phyloP scores from a whole-genome alignment of 768 basidiomycete species.

The Vararia minispora region DNA sequence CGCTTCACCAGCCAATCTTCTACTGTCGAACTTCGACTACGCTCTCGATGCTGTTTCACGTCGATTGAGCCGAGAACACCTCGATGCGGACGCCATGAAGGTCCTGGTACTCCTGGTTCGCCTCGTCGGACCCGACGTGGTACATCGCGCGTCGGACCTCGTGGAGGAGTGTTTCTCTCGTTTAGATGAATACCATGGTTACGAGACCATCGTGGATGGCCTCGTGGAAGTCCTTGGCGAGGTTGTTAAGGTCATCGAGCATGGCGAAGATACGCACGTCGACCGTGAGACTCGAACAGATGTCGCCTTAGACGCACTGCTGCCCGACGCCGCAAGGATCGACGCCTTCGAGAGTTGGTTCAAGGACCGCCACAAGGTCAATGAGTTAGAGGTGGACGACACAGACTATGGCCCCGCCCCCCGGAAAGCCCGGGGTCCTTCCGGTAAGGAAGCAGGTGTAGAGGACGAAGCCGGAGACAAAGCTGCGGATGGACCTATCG shows the following conservation, averaged over 20 bases:
- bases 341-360: conserved; percentile 60
- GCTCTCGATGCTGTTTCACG: conserved; percentile 85
- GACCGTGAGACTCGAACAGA: conserved; percentile 9
- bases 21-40: conserved; percentile 95
- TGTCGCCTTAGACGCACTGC: conserved; percentile 5
- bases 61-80: conserved; percentile 64
- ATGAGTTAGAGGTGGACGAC: conserved; percentile 25
- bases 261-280: conserved; percentile 29
- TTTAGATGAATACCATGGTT: conserved; percentile 92
- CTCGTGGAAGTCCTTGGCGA: conserved; percentile 81
- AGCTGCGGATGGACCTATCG: conserved; percentile 24
- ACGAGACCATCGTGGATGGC: conserved; percentile 75
- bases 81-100: conserved; percentile 83
- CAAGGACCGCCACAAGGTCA: conserved; percentile 29
- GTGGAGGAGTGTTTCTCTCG: conserved; percentile 98
- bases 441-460: conserved; percentile 16
- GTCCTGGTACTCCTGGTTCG: conserved; percentile 80
- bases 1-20: conserved; percentile 78
- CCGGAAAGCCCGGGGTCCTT: conserved; percentile 40
- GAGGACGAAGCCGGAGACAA: conserved; percentile 14
- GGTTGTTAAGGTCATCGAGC: conserved; percentile 68
- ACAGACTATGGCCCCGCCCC: conserved; percentile 53
- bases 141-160: conserved; percentile 84
- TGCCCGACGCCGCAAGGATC: conserved; percentile 26
- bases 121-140: conserved; percentile 77